These are phyloP conservation scores for Nakazawaea ishiwadae DNA, from an alignment of 805 yeast species.

Conservation along the genomic window DNA sequence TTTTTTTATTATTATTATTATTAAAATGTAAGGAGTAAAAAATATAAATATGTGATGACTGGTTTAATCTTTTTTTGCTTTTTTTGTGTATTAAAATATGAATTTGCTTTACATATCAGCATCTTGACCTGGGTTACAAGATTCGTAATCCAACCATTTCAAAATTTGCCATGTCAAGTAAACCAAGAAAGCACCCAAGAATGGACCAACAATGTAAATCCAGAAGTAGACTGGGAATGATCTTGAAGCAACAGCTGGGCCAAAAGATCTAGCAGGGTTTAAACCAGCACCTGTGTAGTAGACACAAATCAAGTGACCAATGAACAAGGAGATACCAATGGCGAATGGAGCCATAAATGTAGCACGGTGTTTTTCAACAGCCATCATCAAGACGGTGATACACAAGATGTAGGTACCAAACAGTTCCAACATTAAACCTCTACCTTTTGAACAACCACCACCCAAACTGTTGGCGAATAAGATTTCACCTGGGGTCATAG, in stretches of 20 bases:
- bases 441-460: conserved; percentile 62
- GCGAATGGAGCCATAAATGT: conserved; percentile 77
- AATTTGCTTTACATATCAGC: conserved; percentile 44
- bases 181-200: conserved; percentile 65
- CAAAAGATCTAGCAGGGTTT: conserved; percentile 87
- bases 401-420: conserved; percentile 73
- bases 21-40: too few relatives aligned
- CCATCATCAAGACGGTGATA: conserved; percentile 73
- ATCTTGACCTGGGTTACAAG: conserved; percentile 68
- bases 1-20: too few relatives aligned
- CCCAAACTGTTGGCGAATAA: conserved; percentile 70
- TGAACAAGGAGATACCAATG: conserved; percentile 77
- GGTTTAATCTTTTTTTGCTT: not conserved
- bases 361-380: conserved; percentile 76
- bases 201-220: conserved; percentile 92
- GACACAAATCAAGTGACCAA: conserved; percentile 77
- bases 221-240: conserved; percentile 81
- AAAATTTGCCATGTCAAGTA: conserved; percentile 63
- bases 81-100: too few relatives aligned
- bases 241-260: conserved; percentile 71
- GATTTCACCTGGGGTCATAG: conserved; percentile 78
- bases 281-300: conserved; percentile 88
- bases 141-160: conserved; percentile 62
- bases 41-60: not conserved
- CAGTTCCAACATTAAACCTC: conserved; percentile 80